A percentile compares a stretch with the other conserved stretches of the same genome.
Evolutionary conservation across 2,329 filamentous ascomycete genomes (phyloP).

Genomic region (Talaromyces amestolkiae): DNA sequence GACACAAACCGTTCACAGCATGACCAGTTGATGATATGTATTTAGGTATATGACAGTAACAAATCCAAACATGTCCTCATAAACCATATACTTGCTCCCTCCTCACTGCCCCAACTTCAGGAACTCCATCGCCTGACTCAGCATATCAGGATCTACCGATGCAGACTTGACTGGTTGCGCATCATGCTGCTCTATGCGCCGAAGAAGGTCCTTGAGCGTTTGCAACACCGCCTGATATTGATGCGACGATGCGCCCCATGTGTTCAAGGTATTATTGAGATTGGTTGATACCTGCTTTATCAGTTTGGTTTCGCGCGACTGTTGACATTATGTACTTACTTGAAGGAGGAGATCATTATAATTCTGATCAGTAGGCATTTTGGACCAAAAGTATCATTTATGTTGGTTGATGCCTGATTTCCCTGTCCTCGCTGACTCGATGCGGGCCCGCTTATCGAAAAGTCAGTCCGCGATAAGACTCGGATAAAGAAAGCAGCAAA

Average conservation of each 20-base stretch:
- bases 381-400: not conserved
- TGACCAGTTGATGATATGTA: not conserved
- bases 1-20: not conserved
- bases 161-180: not conserved
- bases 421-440: not conserved
- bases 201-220: slow-evolving; percentile 36
- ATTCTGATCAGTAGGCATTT: not conserved
- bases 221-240: slow-evolving; percentile 39
- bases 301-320: too few species aligned
- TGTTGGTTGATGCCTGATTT: slow-evolving; percentile 2
- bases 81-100: not conserved
- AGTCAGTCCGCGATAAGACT: not conserved
- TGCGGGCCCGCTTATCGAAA: slow-evolving; percentile 6
- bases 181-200: slow-evolving; percentile 25
- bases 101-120: slow-evolving; percentile 27
- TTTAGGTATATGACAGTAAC: slow-evolving; percentile 7
- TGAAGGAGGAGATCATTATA: slow-evolving; percentile 11
- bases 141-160: slow-evolving; percentile 28
- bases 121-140: slow-evolving; percentile 36
- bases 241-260: slow-evolving; percentile 37
- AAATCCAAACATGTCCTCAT: not conserved
- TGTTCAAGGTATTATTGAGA: slow-evolving; percentile 40
- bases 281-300: slow-evolving; percentile 41
- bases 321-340: not conserved
- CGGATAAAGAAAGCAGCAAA: not conserved